Conservation (phyloP, 768 basidiomycete genomes). For the Russula sp. region DNA sequence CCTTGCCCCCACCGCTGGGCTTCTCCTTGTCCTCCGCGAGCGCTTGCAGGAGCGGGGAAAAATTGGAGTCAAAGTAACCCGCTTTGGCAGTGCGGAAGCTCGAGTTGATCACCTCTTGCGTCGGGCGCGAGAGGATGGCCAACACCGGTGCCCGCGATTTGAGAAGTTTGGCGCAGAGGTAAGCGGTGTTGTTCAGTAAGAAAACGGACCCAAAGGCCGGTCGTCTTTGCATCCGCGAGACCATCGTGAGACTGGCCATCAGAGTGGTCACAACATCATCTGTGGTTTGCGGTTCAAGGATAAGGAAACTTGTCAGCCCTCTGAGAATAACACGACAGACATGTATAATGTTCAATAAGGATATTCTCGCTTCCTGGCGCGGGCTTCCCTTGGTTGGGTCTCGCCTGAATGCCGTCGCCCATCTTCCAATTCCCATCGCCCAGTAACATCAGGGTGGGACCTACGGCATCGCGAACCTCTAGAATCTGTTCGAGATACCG, state of each 20-base stretch:
- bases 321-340: no score
- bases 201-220: conserved; percentile 69
- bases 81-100: conserved; percentile 77
- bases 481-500: conserved; percentile 65
- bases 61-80: conserved; percentile 78
- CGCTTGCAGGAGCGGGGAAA: conserved; percentile 65
- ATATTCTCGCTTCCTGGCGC: conserved; percentile 49
- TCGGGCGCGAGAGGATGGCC: conserved; percentile 50
- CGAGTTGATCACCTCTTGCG: conserved; percentile 55
- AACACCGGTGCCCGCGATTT: conserved; percentile 41
- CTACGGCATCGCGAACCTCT: conserved; percentile 60
- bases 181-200: conserved; percentile 71
- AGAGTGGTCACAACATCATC: conserved; percentile 71
- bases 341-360: conserved; percentile 68
- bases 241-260: conserved; percentile 48
- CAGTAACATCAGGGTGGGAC: conserved; percentile 55
- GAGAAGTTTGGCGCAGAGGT: conserved; percentile 55
- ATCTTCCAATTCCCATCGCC: conserved; percentile 92
- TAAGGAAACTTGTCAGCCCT: no score
- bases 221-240: conserved; percentile 53
- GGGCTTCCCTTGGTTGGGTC: conserved; percentile 32
- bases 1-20: conserved; percentile 32
- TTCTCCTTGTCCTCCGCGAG: conserved; percentile 45
- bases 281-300: conserved; percentile 28
- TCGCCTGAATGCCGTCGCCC: conserved; percentile 72